Conservation (phyloP, 805 yeast genomes). For the Yarrowia keelungensis region DNA sequence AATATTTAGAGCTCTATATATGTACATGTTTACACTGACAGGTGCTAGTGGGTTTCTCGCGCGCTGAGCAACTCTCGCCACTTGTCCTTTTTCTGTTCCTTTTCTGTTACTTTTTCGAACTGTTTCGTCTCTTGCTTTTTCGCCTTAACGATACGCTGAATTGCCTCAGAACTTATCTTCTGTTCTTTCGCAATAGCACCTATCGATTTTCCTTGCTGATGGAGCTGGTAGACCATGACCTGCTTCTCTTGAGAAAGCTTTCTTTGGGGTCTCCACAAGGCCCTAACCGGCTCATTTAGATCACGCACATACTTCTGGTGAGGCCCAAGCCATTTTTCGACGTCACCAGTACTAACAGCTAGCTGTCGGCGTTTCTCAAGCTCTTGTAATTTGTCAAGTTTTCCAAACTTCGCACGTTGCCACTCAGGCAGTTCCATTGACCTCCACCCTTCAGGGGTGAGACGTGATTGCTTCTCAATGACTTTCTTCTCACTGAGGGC, state of each 20-base stretch:
- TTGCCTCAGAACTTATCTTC: conserved; percentile 19
- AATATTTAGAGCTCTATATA: not conserved
- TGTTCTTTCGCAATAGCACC: conserved; percentile 14
- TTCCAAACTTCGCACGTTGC: conserved; percentile 34
- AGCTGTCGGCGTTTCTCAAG: conserved; percentile 26
- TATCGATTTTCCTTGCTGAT: conserved; percentile 21
- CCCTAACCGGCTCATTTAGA: conserved; percentile 10
- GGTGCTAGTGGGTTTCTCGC: not conserved
- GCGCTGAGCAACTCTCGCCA: conserved; percentile 18
- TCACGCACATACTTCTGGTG: conserved; percentile 26
- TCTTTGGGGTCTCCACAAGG: conserved; percentile 20
- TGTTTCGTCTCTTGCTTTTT: conserved; percentile 30
- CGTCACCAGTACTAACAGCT: conserved; percentile 30
- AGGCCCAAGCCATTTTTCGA: conserved; percentile 34
- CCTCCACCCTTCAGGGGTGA: conserved; percentile 36
- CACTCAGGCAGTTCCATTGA: conserved; percentile 33
- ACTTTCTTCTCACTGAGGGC: conserved; percentile 16
- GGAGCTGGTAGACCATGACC: conserved; percentile 10
- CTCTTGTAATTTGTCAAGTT: conserved; percentile 25
- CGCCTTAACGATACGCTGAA: conserved; percentile 33
- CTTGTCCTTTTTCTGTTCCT: conserved; percentile 19
- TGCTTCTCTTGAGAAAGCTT: conserved; percentile 32
- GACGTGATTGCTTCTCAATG: conserved; percentile 15
- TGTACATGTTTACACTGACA: not conserved
- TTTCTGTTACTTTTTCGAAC: conserved; percentile 1